Conservation (phyloP, 2,329 filamentous ascomycete species). For the Ploettnerulaceae sp. region DNA sequence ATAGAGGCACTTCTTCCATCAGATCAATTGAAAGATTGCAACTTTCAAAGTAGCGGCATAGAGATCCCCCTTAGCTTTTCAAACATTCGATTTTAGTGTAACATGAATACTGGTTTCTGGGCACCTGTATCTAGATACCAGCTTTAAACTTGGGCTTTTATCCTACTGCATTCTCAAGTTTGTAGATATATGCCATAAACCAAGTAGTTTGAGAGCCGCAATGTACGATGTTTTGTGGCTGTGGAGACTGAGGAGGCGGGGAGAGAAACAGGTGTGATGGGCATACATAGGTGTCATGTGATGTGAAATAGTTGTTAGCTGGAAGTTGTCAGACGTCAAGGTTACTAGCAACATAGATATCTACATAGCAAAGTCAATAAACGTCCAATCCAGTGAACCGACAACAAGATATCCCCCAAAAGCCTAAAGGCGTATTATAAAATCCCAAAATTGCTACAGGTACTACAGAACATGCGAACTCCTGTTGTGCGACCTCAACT, state of each 20-base stretch:
- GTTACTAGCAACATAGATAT: background rate
- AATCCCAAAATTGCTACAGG: too few species aligned
- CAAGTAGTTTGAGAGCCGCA: conserved; percentile 12
- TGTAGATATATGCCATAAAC: conserved; percentile 12
- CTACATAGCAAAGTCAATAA: background rate
- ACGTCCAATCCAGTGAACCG: background rate
- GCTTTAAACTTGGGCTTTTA: conserved; percentile 7
- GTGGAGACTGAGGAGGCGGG: conserved; percentile 10
- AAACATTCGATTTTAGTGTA: too few species aligned
- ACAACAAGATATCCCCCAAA: background rate
- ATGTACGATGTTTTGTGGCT: conserved; percentile 15
- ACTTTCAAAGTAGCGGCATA: too few species aligned
- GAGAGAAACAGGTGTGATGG: conserved; percentile 19
- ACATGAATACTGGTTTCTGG: too few species aligned
- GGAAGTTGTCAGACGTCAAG: background rate
- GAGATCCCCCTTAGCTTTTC: too few species aligned
- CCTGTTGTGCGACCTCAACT: background rate
- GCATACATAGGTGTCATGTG: too few species aligned
- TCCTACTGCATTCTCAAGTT: conserved; percentile 3
- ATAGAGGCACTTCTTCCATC: too few species aligned
- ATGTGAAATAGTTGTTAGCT: too few species aligned
- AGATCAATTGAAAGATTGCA: too few species aligned
- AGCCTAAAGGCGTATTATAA: background rate
- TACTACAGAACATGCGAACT: too few species aligned
- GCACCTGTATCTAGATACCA: too few species aligned